These are phyloP conservation scores for Chaetomium sp. DNA, from an alignment of 2,329 filamentous ascomycete genomes.

Conservation along the genomic window DNA sequence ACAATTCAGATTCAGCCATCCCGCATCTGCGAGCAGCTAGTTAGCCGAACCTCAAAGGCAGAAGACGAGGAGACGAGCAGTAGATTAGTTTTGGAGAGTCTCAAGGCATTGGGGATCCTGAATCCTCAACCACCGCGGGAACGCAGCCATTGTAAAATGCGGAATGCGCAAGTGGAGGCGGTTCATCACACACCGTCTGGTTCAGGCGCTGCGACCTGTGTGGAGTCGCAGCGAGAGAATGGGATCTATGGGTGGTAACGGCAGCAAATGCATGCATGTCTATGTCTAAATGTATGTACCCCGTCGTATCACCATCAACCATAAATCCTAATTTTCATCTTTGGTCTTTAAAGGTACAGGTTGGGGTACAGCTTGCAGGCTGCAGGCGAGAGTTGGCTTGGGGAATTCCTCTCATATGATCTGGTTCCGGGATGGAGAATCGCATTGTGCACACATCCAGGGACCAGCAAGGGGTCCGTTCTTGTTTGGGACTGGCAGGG, in stretches of 20 bases:
- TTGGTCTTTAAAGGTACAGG: neutral
- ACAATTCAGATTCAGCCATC: constrained; percentile 3
- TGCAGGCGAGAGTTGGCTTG: too few relatives aligned
- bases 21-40: neutral
- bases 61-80: too few relatives aligned
- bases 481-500: constrained; percentile 14
- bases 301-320: neutral
- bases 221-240: neutral
- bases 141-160: neutral
- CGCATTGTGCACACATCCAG: constrained; percentile 16
- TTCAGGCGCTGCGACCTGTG: neutral
- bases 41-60: too few relatives aligned
- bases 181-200: neutral
- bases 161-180: neutral
- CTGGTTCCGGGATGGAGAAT: constrained; percentile 4
- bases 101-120: neutral
- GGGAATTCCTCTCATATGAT: neutral
- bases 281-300: neutral
- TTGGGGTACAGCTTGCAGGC: too few relatives aligned
- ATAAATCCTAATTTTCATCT: neutral
- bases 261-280: neutral
- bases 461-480: constrained; percentile 13
- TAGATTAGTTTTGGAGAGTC: neutral
- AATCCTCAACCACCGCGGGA: neutral
- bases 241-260: neutral